Percentiles rank a stretch among this genome's conserved stretches.
These are phyloP conservation scores for Yarrowia sp. DNA, from an alignment of 805 yeast genomes.

Conservation along the genomic window DNA sequence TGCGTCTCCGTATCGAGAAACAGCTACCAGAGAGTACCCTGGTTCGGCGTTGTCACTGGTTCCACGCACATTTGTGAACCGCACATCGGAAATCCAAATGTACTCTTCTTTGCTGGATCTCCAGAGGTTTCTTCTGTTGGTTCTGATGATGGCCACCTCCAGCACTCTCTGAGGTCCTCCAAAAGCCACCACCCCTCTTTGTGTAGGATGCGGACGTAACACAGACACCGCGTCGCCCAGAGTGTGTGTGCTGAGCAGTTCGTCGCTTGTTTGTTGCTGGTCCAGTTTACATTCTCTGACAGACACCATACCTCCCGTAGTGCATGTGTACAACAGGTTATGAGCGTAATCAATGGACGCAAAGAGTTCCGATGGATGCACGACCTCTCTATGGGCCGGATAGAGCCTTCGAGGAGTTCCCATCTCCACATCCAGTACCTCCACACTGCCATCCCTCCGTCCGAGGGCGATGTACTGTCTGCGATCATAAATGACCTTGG, in stretches of 20 bases:
- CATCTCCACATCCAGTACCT: constrained; percentile 36
- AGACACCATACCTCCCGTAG: constrained; percentile 2
- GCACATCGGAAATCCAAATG: constrained; percentile 35
- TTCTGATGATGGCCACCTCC: constrained; percentile 16
- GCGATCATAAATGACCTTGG: constrained; percentile 16
- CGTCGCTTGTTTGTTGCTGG: constrained; percentile 10
- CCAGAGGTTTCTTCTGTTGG: constrained; percentile 20
- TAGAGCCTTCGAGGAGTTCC: constrained; percentile 26
- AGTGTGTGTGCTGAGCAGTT: constrained; percentile 3
- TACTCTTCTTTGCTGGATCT: constrained; percentile 22
- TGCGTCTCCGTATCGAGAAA: constrained; percentile 30
- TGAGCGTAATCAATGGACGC: constrained; percentile 23
- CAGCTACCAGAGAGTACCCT: constrained; percentile 26
- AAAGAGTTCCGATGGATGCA: constrained; percentile 32
- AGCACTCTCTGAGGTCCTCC: constrained; percentile 33
- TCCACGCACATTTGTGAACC: constrained; percentile 18
- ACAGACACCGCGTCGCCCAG: constrained; percentile 29
- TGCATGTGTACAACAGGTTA: constrained; percentile 33
- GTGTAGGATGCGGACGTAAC: constrained; percentile 14
- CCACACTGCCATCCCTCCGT: constrained; percentile 37
- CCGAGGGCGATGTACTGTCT: constrained; percentile 38
- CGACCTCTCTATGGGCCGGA: constrained; percentile 21
- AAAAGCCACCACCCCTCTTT: constrained; percentile 18
- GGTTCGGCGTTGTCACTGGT: background rate
- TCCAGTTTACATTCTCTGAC: constrained; percentile 22